Percentiles rank a stretch among this genome's conserved stretches.
phyloP scores from a whole-genome alignment of 1,284 basidiomycete genomes.

The Leucoagaricus sp. region DNA sequence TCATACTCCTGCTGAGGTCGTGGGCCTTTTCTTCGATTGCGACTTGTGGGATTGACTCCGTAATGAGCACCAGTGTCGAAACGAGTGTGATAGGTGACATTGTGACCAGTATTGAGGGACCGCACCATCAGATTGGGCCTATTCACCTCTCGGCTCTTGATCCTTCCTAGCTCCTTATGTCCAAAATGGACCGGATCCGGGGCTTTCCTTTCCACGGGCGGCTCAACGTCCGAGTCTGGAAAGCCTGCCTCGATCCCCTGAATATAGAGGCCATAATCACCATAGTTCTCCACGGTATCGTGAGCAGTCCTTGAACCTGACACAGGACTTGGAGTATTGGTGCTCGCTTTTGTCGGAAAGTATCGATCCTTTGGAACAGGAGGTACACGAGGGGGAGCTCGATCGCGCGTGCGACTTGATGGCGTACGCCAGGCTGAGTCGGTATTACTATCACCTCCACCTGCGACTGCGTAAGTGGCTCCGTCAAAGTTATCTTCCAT shows the following conservation, averaged over 20 bases:
- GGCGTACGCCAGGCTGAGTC: conserved; percentile 9
- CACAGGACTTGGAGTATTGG: conserved; percentile 8
- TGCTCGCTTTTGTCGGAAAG: conserved; percentile 5
- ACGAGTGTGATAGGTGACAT: conserved; percentile 1
- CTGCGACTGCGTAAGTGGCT: conserved; percentile 18
- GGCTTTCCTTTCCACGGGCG: conserved; percentile 20
- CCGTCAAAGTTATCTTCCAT: conserved; percentile 24
- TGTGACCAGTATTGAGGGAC: conserved; percentile 5
- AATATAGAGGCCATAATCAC: conserved; percentile 43
- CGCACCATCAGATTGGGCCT: conserved; percentile 11
- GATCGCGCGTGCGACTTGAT: conserved; percentile 11
- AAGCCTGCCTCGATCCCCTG: conserved; percentile 48
- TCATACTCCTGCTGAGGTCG: conserved; percentile 41
- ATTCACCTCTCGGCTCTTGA: conserved; percentile 14
- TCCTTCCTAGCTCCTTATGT: conserved; percentile 19
- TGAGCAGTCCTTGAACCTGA: conserved; percentile 12
- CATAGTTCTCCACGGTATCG: conserved; percentile 28
- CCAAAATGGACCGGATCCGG: conserved; percentile 18
- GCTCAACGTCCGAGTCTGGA: conserved; percentile 29
- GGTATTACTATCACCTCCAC: conserved; percentile 13
- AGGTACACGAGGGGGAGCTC: conserved; percentile 3
- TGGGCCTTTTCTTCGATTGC: conserved; percentile 20
- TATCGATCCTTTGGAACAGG: conserved; percentile 3
- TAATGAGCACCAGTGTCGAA: conserved; percentile 12
- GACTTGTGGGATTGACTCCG: conserved; percentile 14